Evolutionary conservation across 192 early-diverging fungal species (phyloP), one percentile per base, ranked within the genome.

Genomic region (Mortierella claussenii): DNA sequence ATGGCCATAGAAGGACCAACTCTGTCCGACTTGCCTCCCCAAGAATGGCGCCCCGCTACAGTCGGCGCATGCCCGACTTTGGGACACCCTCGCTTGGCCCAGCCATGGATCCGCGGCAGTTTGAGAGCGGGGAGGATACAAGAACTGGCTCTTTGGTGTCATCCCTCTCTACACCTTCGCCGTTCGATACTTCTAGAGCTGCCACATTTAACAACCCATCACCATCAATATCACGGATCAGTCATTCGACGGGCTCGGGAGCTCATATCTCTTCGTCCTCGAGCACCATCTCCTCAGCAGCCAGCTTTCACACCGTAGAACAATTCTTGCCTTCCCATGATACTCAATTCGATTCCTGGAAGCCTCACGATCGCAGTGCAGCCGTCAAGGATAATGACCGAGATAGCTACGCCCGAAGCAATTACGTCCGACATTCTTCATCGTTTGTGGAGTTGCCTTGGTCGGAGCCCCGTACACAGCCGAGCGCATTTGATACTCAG

Each of bases 101-200:
- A 13, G 73, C 73, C 24, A 76, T 76, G 73, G 73, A 76, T 46
- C 73, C 63, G 5, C 44, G 51, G 10, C 73, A 76, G 59, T 76
- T 67, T 57, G 64, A 67, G 13, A 49, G 20, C n/a, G 58, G 28
- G 10, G 45, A 49, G 1, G 24, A 50, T 7, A 26, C 27, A 43
- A 49, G 3, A 27, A 33, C 23, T 20, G 30, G 18, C 28, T 17
- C 44, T 28, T 54, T 31, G 20, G 18, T n/a, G 13, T 54, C 47
- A 36, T 27, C 32, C 34, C 28, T 58, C 50, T 60, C 53, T 2
- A 46, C 54, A 2, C 8, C 49, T 2, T 47, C 62, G 11, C 30
- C 60, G 24, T 75, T 75, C 44, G 60, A 65, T 49, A 55, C 49
- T 11, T 57, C 62, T 10, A 60, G 49, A 11, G 54, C 37, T 7